Percentiles rank a stretch among this genome's conserved stretches.
Evolutionary conservation across 1,284 basidiomycete genomes (phyloP).

Genomic region (Apiotrichum gracile): DNA sequence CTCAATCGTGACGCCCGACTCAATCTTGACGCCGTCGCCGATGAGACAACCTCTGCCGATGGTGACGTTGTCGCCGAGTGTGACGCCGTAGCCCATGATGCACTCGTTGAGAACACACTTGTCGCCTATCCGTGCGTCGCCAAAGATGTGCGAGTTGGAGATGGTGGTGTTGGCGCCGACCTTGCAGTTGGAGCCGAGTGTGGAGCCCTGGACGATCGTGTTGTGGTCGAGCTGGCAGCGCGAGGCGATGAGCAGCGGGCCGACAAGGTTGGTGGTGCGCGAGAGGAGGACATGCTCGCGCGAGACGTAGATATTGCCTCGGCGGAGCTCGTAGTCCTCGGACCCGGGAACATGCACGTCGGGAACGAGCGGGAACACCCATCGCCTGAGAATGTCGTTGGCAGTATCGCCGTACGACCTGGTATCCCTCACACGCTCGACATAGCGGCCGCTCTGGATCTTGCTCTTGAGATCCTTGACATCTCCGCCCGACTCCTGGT

Average conservation of each 20-base stretch:
- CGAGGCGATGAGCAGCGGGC: slow-evolving; percentile 37
- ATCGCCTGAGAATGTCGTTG: slow-evolving; percentile 85
- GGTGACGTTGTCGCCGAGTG: slow-evolving; percentile 49
- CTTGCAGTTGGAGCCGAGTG: slow-evolving; percentile 72
- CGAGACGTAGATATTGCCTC: slow-evolving; percentile 80
- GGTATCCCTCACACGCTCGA: slow-evolving; percentile 81
- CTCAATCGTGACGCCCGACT: slow-evolving; percentile 61
- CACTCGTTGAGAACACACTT: slow-evolving; percentile 68
- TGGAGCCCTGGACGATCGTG: slow-evolving; percentile 51
- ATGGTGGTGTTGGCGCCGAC: slow-evolving; percentile 69
- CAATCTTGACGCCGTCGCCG: slow-evolving; percentile 66
- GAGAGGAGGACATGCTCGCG: slow-evolving; percentile 67
- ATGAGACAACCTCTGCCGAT: slow-evolving; percentile 51
- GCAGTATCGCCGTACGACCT: slow-evolving; percentile 82
- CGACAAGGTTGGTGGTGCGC: slow-evolving; percentile 53
- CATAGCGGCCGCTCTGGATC: slow-evolving; percentile 60
- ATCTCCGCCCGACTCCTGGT: slow-evolving; percentile 10
- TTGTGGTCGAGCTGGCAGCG: slow-evolving; percentile 32
- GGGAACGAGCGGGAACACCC: slow-evolving; percentile 91
- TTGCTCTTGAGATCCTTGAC: slow-evolving; percentile 6
- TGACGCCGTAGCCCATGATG: slow-evolving; percentile 51
- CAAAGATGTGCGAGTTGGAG: slow-evolving; percentile 72
- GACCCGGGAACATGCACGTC: slow-evolving; percentile 84
- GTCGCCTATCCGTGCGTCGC: slow-evolving; percentile 69
- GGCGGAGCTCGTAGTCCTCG: slow-evolving; percentile 70